These are phyloP conservation scores for Pythium utonaiense DNA, from an alignment of 352 stramenopile genomes.

Conservation along the genomic window DNA sequence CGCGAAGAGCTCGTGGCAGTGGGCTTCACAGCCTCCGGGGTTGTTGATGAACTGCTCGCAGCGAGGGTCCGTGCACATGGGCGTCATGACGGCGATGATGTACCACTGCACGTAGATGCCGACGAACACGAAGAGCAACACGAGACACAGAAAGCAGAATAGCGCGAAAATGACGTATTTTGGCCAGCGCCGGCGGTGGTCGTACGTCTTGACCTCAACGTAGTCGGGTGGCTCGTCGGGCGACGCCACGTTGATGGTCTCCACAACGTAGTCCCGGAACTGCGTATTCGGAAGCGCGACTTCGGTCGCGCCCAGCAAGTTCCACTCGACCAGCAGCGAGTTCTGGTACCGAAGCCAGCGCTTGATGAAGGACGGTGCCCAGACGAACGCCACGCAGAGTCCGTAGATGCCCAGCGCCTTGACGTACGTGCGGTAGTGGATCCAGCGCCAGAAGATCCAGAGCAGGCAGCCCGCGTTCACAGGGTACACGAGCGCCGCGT, in stretches of 20 bases:
- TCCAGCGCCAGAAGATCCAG: conserved; percentile 55
- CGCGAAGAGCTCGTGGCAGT: conserved; percentile 49
- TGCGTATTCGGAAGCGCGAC: conserved; percentile 46
- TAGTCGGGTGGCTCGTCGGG: conserved; percentile 54
- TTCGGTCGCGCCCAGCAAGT: conserved; percentile 48
- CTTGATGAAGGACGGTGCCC: conserved; percentile 56
- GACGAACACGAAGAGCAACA: conserved; percentile 55
- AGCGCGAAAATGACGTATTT: conserved; percentile 52
- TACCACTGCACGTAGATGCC: conserved; percentile 67
- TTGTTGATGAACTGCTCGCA: conserved; percentile 39
- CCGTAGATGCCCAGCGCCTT: conserved; percentile 50
- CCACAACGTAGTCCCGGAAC: conserved; percentile 49
- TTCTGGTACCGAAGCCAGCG: conserved; percentile 60
- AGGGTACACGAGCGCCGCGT: conserved; percentile 44
- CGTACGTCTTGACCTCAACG: conserved; percentile 59
- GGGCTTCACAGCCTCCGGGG: conserved; percentile 29
- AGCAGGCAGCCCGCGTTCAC: conserved; percentile 39
- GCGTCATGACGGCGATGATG: conserved; percentile 67
- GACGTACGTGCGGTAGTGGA: conserved; percentile 54
- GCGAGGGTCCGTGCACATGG: conserved; percentile 53
- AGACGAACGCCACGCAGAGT: conserved; percentile 44
- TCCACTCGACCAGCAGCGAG: conserved; percentile 61
- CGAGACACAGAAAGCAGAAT: conserved; percentile 46
- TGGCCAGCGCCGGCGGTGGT: conserved; percentile 43
- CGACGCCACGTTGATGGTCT: conserved; percentile 58